phyloP scores from a whole-genome alignment of 2,329 filamentous ascomycete genomes.

The Monosporascus sp. region DNA sequence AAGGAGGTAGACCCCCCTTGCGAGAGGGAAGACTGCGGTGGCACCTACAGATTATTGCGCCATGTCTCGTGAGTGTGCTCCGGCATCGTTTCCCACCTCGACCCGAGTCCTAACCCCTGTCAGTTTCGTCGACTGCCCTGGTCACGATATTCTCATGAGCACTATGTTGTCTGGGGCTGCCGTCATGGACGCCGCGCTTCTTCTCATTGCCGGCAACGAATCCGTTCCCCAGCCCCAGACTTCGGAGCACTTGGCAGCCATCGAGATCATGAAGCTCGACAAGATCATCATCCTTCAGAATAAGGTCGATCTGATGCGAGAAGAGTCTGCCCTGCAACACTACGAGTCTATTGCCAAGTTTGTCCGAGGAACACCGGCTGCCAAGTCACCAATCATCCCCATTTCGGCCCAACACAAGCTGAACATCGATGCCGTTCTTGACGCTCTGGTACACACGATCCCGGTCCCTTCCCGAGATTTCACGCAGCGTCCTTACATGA shows the following conservation, averaged over 20 bases:
- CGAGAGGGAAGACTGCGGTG: conserved; percentile 84
- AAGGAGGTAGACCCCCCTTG: conserved; percentile 97
- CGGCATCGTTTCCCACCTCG: not conserved
- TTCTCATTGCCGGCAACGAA: conserved; percentile 97
- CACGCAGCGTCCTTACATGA: conserved; percentile 90
- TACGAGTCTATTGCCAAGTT: conserved; percentile 98
- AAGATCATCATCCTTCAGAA: conserved; percentile 99
- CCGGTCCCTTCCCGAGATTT: conserved; percentile 90
- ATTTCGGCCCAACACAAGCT: conserved; percentile 98
- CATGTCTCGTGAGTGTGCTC: conserved; percentile 74
- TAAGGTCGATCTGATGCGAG: conserved; percentile 97
- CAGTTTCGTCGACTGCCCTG: conserved; percentile 96
- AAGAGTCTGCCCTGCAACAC: conserved; percentile 89
- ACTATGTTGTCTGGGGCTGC: conserved; percentile 99
- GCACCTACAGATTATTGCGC: conserved; percentile 81
- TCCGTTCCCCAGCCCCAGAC: conserved; percentile 97
- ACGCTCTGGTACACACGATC: conserved; percentile 91
- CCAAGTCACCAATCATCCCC: conserved; percentile 90
- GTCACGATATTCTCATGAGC: conserved; percentile 99
- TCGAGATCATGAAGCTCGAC: conserved; percentile 99
- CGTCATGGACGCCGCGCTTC: conserved; percentile 97
- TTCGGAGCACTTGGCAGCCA: conserved; percentile 95
- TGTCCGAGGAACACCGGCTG: conserved; percentile 93
- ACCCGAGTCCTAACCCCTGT: conserved; percentile 5
- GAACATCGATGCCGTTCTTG: conserved; percentile 98